Base-by-base conservation (phyloP, 148 eudicot genomes). In the Nepenthes mirabilis region DNA sequence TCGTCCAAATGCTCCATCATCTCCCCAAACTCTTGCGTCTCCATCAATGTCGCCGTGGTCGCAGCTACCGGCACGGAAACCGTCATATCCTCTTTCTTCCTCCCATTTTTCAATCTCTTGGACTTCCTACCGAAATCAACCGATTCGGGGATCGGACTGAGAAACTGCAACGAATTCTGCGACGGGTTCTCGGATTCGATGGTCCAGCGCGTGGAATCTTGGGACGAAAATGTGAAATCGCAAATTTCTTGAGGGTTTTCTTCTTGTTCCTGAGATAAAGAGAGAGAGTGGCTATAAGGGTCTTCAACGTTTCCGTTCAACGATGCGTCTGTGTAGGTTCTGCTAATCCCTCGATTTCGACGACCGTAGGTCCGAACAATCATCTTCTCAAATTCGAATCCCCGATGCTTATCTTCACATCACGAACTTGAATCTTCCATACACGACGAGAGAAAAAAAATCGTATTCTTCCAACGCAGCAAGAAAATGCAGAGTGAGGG, bases 1-100 rank as follows among this genome's bases (percentile, higher is more conserved):
- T 93, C 98, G 59, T 93, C 98, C 66, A 79, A 70, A 68, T 83
- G 83, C 77, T 93, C 98, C 91, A 85, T 88, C 96, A 88, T 93
- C 74, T 93, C 98, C 52, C 96, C 98, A 66, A 65, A 75, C 76
- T 93, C 98, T 52, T 88, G 91, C 14, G 96, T 93, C 76, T 93
- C 98, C 96, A 88, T 86, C 79, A 93, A 79, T 3, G 91, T 80
- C 63, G 81, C 63, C 36, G 80, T 66, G 1, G 23, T 61, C 43
- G 62, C 47, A 52, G 36, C 11, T 73, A 9, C 49, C n/a, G 33
- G 37, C 11, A 33, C 36, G 2, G 35, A 14, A 51, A n/a, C 51
- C 37, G 33, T 36, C 5, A 6, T 51, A 49, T 12, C 14, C 34
- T 50, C 72, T 13, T 23, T 68, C 52, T 56, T 62, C 80, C 71